Percentiles rank a stretch among this genome's conserved stretches.
These are phyloP conservation scores for Bacidia gigantensis DNA, from an alignment of 495 filamentous ascomycete species.

Conservation along the genomic window DNA sequence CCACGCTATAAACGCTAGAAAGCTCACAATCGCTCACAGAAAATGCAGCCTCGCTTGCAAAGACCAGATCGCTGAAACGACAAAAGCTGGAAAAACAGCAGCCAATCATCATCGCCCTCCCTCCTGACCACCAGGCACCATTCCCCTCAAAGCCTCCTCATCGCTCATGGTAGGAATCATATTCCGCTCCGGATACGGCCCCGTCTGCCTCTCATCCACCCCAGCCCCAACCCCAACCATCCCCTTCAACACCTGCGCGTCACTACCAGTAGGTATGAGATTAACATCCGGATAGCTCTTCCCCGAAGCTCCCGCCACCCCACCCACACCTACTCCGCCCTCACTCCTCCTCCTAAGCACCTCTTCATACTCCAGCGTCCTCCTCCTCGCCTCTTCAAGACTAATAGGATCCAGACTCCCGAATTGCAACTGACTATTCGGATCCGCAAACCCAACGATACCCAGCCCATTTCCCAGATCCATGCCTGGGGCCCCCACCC, in stretches of 20 bases:
- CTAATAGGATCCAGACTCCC: conserved; percentile 12
- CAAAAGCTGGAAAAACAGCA: no score
- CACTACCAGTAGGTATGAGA: conserved; percentile 12
- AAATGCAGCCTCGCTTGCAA: no score
- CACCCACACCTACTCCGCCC: not conserved
- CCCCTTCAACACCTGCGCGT: conserved; percentile 1
- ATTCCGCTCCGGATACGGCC: conserved; percentile 13
- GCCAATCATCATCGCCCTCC: no score
- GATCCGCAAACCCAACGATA: conserved; percentile 14
- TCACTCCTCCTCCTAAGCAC: conserved; percentile 4
- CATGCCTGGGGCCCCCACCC: conserved; percentile 17
- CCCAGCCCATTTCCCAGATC: conserved; percentile 7
- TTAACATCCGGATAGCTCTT: conserved; percentile 14
- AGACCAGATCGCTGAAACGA: no score
- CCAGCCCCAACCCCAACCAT: conserved; percentile 1
- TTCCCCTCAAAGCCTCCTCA: conserved; percentile 3
- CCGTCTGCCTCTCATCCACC: not conserved
- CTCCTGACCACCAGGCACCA: not conserved
- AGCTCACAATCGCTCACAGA: no score
- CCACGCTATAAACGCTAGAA: no score
- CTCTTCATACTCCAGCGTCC: conserved; percentile 6
- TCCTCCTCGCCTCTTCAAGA: conserved; percentile 10
- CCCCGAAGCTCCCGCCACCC: not conserved
- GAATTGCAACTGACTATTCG: conserved; percentile 11
- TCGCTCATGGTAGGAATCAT: conserved; percentile 13